Percentiles rank a stretch among this genome's conserved stretches.
Evolutionary conservation across 805 yeast species (phyloP).

Genomic region (Cyberlindnera samutprakarnensis): DNA sequence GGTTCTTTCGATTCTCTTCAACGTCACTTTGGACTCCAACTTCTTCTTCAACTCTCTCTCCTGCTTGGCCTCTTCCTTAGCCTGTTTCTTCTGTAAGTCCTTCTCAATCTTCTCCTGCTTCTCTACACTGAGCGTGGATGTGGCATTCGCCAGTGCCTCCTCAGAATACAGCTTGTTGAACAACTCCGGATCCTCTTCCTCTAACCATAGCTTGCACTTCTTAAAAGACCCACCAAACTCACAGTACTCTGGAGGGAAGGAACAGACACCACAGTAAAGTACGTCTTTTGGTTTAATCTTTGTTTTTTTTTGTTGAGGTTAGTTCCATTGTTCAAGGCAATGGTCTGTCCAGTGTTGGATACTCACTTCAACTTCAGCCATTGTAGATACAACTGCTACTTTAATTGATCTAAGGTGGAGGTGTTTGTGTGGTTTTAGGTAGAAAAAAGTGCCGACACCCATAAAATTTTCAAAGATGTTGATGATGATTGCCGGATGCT

Average conservation of each 20-base stretch:
- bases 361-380: conserved; percentile 7
- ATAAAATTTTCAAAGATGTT: too few relatives aligned
- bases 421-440: too few relatives aligned
- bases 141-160: conserved; percentile 47
- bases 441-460: too few relatives aligned
- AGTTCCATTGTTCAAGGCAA: too few relatives aligned
- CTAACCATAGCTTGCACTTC: conserved; percentile 80
- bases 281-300: conserved; percentile 29
- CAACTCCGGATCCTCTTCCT: conserved; percentile 47
- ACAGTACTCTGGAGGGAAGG: conserved; percentile 87
- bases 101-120: conserved; percentile 77
- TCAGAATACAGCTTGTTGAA: conserved; percentile 55
- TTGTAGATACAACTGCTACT: too few relatives aligned
- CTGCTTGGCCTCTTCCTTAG: conserved; percentile 76
- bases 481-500: too few relatives aligned
- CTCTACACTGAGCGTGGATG: conserved; percentile 58
- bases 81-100: conserved; percentile 77
- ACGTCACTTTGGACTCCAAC: conserved; percentile 69
- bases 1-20: conserved; percentile 85
- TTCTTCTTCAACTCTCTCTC: conserved; percentile 78
- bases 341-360: too few relatives aligned
- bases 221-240: conserved; percentile 80
- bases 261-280: conserved; percentile 70
- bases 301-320: background rate
- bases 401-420: too few relatives aligned